phyloP scores from a whole-genome alignment of 345 rosid species.

The Jatropha curcas region DNA sequence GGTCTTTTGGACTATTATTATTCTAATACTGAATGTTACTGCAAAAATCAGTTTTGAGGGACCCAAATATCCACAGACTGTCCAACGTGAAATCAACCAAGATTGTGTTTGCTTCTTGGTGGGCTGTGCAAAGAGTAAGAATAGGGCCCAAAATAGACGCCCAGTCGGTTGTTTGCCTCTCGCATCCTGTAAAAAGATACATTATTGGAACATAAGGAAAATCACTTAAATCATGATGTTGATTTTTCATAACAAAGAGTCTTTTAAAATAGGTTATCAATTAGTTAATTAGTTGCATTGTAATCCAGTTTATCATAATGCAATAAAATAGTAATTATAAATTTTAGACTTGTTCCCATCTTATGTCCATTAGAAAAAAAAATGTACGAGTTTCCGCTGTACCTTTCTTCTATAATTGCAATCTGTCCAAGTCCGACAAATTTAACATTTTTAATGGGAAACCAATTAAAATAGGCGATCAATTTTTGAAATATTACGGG shows the following conservation, averaged over 20 bases:
- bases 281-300: no score
- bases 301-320: no score
- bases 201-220: background rate
- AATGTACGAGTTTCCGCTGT: no score
- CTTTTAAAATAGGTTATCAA: no score
- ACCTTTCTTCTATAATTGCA: no score
- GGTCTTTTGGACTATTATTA: background rate
- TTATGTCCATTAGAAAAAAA: no score
- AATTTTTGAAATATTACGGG: background rate
- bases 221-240: no score
- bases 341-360: no score
- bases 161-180: background rate
- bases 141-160: background rate
- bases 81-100: slow-evolving; percentile 7
- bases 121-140: background rate
- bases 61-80: background rate
- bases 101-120: background rate
- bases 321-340: no score
- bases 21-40: background rate
- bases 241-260: no score
- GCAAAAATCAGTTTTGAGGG: background rate
- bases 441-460: no score
- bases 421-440: no score
- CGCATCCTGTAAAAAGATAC: background rate
- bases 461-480: background rate